Evolutionary conservation across 208 protist species (phyloP).

Genomic region (Crithidia acanthocephali): DNA sequence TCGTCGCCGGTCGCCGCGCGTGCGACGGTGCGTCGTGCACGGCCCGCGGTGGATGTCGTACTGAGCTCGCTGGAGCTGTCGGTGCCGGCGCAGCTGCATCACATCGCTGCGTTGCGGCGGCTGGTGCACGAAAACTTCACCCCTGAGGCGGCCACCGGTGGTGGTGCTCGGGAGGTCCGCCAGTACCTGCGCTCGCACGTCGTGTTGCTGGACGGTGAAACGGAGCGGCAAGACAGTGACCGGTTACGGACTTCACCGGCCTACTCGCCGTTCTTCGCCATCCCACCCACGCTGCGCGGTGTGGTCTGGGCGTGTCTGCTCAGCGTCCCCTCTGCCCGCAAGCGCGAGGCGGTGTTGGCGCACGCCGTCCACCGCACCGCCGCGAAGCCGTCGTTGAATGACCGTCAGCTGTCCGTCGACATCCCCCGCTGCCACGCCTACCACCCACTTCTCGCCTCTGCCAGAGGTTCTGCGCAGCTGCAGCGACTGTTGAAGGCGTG

Average conservation of each 20-base stretch:
- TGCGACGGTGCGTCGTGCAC: conserved; percentile 24
- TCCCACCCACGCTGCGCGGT: conserved; percentile 85
- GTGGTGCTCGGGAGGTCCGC: conserved; percentile 21
- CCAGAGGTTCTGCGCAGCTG: conserved; percentile 76
- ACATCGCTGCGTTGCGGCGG: conserved; percentile 35
- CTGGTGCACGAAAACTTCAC: conserved; percentile 5
- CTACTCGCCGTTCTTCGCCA: conserved; percentile 26
- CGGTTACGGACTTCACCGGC: background rate
- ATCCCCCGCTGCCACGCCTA: conserved; percentile 96
- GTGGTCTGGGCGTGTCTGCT: conserved; percentile 92
- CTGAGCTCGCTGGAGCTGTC: conserved; percentile 39
- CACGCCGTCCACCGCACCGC: conserved; percentile 23
- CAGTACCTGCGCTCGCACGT: conserved; percentile 26
- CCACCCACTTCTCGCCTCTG: conserved; percentile 79
- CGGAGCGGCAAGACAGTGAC: background rate
- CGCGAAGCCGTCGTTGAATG: conserved; percentile 32
- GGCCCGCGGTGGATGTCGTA: conserved; percentile 24
- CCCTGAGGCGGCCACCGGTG: background rate
- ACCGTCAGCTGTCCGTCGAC: conserved; percentile 94
- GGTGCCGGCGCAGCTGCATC: conserved; percentile 38
- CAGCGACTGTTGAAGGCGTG: conserved; percentile 85
- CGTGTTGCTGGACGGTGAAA: background rate
- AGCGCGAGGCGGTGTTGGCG: conserved; percentile 32
- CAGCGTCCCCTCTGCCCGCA: conserved; percentile 48
- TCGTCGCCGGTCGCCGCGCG: background rate